Evolutionary conservation across 768 basidiomycete species (phyloP).

Genomic region (Leccinum subtestaceum): DNA sequence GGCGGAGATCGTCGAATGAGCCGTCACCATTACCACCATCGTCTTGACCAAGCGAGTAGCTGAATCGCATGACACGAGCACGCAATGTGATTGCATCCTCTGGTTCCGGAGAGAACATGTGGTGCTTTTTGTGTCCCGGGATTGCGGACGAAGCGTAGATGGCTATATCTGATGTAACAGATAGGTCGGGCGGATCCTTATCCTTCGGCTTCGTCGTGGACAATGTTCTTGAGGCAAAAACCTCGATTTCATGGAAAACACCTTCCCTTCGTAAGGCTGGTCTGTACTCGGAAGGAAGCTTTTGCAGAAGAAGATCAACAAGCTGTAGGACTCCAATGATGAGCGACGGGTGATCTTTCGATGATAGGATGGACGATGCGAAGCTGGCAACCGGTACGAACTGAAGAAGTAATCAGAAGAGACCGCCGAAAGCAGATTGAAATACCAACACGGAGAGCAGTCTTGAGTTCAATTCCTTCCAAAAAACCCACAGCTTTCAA

Average conservation of each 20-base stretch:
- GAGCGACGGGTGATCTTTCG: slow-evolving; percentile 83
- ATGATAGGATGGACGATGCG: slow-evolving; percentile 89
- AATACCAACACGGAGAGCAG: slow-evolving; percentile 69
- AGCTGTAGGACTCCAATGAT: slow-evolving; percentile 90
- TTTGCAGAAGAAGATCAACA: slow-evolving; percentile 84
- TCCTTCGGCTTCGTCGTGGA: slow-evolving; percentile 52
- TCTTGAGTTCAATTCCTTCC: slow-evolving; percentile 69
- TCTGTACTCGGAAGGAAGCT: slow-evolving; percentile 80
- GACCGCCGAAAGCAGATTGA: slow-evolving; percentile 1
- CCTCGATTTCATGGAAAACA: slow-evolving; percentile 92
- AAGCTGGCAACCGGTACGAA: slow-evolving; percentile 94
- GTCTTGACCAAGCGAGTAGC: slow-evolving; percentile 61
- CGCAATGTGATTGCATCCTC: slow-evolving; percentile 91
- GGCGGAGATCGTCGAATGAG: slow-evolving; percentile 60
- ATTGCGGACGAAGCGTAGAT: slow-evolving; percentile 44
- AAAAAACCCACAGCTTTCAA: slow-evolving; percentile 91
- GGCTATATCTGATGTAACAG: slow-evolving; percentile 36
- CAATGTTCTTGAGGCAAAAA: slow-evolving; percentile 63
- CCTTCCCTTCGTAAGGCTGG: slow-evolving; percentile 93
- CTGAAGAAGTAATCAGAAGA: slow-evolving; percentile 39
- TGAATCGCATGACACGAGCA: slow-evolving; percentile 86
- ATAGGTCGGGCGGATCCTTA: slow-evolving; percentile 33
- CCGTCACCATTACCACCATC: slow-evolving; percentile 52
- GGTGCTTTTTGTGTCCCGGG: slow-evolving; percentile 67
- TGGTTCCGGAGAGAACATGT: slow-evolving; percentile 69